Evolutionary conservation across 768 basidiomycete species (phyloP), one percentile per base, ranked within the genome.

Genomic region (Trametes maxima): DNA sequence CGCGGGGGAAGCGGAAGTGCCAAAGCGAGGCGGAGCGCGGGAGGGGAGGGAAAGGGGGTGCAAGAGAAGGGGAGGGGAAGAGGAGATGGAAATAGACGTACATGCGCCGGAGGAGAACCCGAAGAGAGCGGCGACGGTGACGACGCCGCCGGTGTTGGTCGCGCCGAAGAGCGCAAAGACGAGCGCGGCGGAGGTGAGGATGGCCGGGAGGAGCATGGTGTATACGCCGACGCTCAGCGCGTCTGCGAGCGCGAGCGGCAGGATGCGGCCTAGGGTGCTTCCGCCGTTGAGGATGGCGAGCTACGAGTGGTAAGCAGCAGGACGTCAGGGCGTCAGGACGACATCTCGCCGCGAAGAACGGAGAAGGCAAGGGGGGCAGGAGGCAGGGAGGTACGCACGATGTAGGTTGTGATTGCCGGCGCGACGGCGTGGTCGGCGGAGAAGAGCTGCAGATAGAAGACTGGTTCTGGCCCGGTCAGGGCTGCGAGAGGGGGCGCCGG

Each of bases 171-270:
- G 72, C 2, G 70, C 69, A 51, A 78, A 82, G 44, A 82, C 75
- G 61, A 77, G 74, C n/a, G 71, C 69, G n/a, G 75, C 78, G 46
- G 75, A 70, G 42, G 73, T 51, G 6, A 77, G 57, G 24, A 75
- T 76, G 36, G 69, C 67, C 0, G 75, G 73, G 13, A 78, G 57
- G 50, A 78, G 57, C 59, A 69, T 74, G 65, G 82, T 85, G 53
- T 85, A 68, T 17, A 80, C 78, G 0, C 84, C 84, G 64, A 75
- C 28, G 28, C 28, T 33, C 28, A 33, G 76, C 17, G 67, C 65
- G 66, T 84, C 82, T 17, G 82, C 83, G 47, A 83, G 63, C 59
- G 82, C 74, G 69, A 84, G 84, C 0, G 86, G 85, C 3, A 87
- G 60, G 7, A 80, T 80, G 43, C 86, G 78, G n/a, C 86, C 86